Evolutionary conservation across 2,329 filamentous ascomycete species (phyloP), one percentile per base, ranked within the genome.

Genomic region (Ilyonectria sp.): DNA sequence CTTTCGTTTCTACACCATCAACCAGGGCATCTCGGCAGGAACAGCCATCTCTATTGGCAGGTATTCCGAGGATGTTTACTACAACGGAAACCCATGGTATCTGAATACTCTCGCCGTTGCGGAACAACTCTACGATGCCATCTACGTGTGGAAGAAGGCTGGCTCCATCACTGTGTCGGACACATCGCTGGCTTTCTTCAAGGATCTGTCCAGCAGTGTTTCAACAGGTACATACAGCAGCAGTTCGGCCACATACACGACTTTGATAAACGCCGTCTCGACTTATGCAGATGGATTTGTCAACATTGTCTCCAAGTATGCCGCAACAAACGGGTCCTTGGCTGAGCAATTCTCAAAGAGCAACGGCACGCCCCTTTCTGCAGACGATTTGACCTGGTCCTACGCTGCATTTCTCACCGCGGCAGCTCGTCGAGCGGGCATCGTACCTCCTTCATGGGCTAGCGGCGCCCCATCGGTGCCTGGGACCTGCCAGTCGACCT

Each of bases 71-170:
- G 93, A 97, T 73, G 80, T 85, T 4, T 96, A 95, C 80, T 92
- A 91, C 79, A 89, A 89, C 67, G 93, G 93, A 1, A 94, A 96
- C 78, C 93, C 93, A 1, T 96, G 93, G 93, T 93, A 94, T 74
- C 85, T 95, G 13, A 87, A 87, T 73, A 95, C 92, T 1, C 85
- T 94, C 33, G 93, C 92, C 2, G 92, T 92, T 0, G 94, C 93
- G 3, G 93, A 96, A 80, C 91, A 93, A 76, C 86, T 97, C 3
- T 95, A 94, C 78, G 91, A 93, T 73, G 91, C 93, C 1, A 75
- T 94, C 1, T 91, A 91, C 71, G 89, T 92, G 56, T 95, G 92
- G 92, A 85, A 91, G 69, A 80, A 83, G 40, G 79, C 85, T 29
- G 90, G 89, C 1, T 90, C 85, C 6, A 86, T 97, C 74, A 87